Conservation (phyloP, 2,329 filamentous ascomycete genomes). For the Ophiostoma pallidulum region DNA sequence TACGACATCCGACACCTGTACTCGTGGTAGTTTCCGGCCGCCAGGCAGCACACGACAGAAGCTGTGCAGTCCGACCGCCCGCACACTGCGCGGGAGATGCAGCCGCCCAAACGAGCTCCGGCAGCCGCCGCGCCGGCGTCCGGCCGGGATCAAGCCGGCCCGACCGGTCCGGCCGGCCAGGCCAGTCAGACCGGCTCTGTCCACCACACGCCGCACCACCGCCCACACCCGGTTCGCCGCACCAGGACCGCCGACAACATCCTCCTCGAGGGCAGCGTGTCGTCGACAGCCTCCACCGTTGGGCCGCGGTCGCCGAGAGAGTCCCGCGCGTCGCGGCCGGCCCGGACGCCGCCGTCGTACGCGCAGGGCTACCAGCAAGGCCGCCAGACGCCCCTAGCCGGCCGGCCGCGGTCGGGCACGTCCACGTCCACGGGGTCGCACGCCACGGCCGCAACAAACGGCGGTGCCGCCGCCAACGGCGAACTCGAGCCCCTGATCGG, state of each 20-base stretch:
- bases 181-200: no score
- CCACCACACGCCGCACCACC: background rate
- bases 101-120: background rate
- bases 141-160: no score
- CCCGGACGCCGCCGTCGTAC: background rate
- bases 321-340: background rate
- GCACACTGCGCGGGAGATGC: no score
- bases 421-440: background rate
- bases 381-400: background rate
- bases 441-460: background rate
- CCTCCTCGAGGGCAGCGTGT: background rate
- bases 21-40: no score
- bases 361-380: background rate
- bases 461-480: background rate
- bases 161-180: no score
- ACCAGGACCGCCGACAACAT: background rate
- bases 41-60: no score
- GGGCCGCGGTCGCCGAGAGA: background rate
- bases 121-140: background rate
- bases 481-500: conserved; percentile 15
- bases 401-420: conserved; percentile 1
- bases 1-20: no score
- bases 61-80: no score
- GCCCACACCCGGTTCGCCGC: background rate
- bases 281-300: background rate